These are phyloP conservation scores for Theobroma grandiflorum DNA, from an alignment of 441 rosid genomes.

Conservation along the genomic window DNA sequence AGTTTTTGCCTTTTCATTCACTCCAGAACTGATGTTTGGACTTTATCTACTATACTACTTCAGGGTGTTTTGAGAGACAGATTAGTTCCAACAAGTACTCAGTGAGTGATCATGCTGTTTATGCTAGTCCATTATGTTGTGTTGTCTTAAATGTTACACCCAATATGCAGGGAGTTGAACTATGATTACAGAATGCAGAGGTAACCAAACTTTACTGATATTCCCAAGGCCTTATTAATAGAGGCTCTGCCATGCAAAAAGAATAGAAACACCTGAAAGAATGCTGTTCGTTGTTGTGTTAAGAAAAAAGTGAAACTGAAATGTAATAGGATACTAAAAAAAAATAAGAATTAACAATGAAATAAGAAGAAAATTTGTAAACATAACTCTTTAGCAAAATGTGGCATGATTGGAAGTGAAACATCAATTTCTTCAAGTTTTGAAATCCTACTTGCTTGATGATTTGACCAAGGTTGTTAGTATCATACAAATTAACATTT, in stretches of 20 bases:
- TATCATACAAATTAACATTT: not conserved
- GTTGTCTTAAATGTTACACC: not conserved
- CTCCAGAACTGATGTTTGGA: conserved; percentile 90
- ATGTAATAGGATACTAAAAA: not conserved
- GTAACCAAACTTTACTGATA: conserved; percentile 16
- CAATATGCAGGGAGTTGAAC: not conserved
- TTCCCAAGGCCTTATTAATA: not conserved
- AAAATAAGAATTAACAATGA: not conserved
- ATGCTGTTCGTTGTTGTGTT: not conserved
- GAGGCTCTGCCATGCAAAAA: not conserved
- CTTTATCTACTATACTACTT: conserved; percentile 74
- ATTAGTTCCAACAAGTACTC: conserved; percentile 90
- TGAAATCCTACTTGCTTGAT: not conserved
- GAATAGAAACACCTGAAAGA: not conserved
- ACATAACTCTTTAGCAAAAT: not conserved
- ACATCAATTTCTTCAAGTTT: not conserved
- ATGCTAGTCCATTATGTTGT: not conserved
- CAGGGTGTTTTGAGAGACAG: conserved; percentile 79
- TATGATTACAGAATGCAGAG: conserved; percentile 5
- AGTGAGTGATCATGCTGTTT: conserved; percentile 52
- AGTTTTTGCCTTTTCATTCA: conserved; percentile 75
- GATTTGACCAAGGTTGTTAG: not conserved
- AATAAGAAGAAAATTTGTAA: not conserved
- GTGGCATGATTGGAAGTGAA: not conserved
- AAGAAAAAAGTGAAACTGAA: not conserved